Conservation (phyloP, 305 asterid species). For the Solanum chacoense region DNA sequence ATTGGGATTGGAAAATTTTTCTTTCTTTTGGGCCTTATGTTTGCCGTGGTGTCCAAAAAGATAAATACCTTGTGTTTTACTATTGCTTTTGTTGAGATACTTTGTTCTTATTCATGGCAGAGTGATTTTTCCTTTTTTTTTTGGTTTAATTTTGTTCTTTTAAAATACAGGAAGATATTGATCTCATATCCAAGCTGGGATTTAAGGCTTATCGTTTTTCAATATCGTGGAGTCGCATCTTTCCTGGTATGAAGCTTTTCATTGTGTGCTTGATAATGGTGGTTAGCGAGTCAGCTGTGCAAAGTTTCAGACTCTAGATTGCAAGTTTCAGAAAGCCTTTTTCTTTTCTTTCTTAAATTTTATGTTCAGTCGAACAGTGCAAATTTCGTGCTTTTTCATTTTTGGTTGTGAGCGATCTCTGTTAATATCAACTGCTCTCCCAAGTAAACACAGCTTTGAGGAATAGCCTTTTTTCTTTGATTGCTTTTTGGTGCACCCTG, state of each 20-base stretch:
- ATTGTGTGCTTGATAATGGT: not conserved
- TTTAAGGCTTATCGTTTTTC: conserved; percentile 47
- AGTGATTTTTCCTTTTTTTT: not conserved
- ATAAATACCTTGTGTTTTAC: not conserved
- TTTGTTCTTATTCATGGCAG: not conserved
- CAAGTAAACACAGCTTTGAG: not conserved
- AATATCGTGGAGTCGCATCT: conserved; percentile 48
- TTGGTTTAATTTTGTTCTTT: not conserved
- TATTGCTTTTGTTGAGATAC: not conserved
- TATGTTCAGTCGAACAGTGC: not conserved
- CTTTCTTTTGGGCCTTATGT: not conserved
- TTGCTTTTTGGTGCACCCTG: not conserved
- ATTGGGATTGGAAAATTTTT: not conserved
- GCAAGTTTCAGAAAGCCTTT: not conserved
- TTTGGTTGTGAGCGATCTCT: not conserved
- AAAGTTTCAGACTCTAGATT: not conserved
- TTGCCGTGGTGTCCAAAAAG: not conserved
- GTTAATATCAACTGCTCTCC: not conserved
- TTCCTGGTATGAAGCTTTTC: conserved; percentile 23
- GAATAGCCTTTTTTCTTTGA: not conserved
- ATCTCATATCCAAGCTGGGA: conserved; percentile 40
- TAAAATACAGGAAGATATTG: conserved; percentile 45
- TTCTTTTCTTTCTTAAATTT: not conserved
- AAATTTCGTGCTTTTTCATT: not conserved
- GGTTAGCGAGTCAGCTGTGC: not conserved